Evolutionary conservation across 1,139 yeast species (phyloP).

Genomic region (Nakaseomyces glabratus): DNA sequence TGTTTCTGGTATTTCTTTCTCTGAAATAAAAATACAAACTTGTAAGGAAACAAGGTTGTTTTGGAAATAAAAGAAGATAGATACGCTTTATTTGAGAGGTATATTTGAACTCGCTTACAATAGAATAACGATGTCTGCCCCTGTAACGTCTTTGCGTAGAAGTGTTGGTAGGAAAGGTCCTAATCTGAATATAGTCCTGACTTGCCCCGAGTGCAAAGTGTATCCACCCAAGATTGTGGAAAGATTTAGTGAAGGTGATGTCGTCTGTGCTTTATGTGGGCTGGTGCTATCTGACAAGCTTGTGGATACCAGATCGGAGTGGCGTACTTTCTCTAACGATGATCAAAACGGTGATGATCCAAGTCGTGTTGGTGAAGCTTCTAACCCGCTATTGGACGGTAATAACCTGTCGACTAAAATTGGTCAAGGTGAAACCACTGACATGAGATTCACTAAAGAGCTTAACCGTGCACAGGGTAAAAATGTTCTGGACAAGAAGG

Average conservation of each 20-base stretch:
- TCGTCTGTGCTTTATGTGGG: constrained; percentile 95
- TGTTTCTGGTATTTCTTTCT: background rate
- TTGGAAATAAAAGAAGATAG: too few species aligned
- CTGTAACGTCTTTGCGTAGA: constrained; percentile 6
- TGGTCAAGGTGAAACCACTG: constrained; percentile 66
- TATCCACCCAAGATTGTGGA: constrained; percentile 94
- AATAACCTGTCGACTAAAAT: constrained; percentile 90
- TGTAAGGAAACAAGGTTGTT: background rate
- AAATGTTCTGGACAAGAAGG: constrained; percentile 77
- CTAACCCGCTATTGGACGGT: constrained; percentile 87
- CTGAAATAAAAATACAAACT: background rate
- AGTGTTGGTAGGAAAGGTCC: constrained; percentile 39
- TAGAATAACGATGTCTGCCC: constrained; percentile 6
- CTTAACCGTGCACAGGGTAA: constrained; percentile 82
- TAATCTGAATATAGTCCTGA: constrained; percentile 77
- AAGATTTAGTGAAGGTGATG: constrained; percentile 93
- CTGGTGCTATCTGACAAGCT: constrained; percentile 84
- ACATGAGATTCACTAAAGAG: constrained; percentile 67
- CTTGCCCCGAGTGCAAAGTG: constrained; percentile 93
- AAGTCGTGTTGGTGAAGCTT: constrained; percentile 98
- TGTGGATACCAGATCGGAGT: constrained; percentile 92
- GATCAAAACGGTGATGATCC: constrained; percentile 99
- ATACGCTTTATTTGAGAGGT: too few species aligned
- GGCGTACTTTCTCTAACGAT: constrained; percentile 97
- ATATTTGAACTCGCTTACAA: too few species aligned